Evolutionary conservation across 441 rosid species (phyloP), one percentile per base, ranked within the genome.

Genomic region (Pelargonium fulgidum): DNA sequence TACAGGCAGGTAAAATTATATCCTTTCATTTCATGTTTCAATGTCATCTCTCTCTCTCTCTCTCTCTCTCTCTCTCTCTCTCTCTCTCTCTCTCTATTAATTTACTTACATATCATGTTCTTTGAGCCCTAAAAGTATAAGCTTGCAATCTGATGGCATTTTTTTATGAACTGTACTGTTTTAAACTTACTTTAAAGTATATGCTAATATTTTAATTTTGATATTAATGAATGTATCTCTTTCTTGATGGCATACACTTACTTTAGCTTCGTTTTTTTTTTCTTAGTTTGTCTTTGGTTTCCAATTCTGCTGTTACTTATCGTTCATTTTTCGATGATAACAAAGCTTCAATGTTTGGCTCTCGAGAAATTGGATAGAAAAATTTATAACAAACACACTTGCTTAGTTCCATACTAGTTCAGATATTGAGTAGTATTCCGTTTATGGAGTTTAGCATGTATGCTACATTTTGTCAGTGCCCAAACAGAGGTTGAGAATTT

Each of bases 1-100:
- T 89, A 81, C 82, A 93, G 87, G 81, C 97, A 88, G 99, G 99
- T 91, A 70, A 54, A 65, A n/a, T 42, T 8, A 9, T 47, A 8
- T 65, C 52, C 44, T 26, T 7, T 13, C 54, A 48, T 48, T 48
- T 12, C 54, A 48, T 13, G 54, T 48, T 48, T 48, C 16, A 22
- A 22, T 12, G 54, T 48, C 54, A 48, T 11, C 2, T 7, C 50
- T 48, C 54, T 48, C 54, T 48, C 54, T 48, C 14, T 48, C 3
- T 48, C n/a, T 48, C 24, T 22, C 24, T 22, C 24, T 22, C 24
- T 22, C 24, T 22, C 24, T 22, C 24, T 22, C 24, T 22, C n/a
- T n/a, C n/a, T n/a, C n/a, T n/a, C n/a, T n/a, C n/a, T n/a, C n/a
- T n/a, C n/a, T 16, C 19, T 56, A 7, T 56, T 17, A 9, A 9